Base-by-base conservation (phyloP, 2,329 filamentous ascomycete genomes). In the Epichloe hybrida region DNA sequence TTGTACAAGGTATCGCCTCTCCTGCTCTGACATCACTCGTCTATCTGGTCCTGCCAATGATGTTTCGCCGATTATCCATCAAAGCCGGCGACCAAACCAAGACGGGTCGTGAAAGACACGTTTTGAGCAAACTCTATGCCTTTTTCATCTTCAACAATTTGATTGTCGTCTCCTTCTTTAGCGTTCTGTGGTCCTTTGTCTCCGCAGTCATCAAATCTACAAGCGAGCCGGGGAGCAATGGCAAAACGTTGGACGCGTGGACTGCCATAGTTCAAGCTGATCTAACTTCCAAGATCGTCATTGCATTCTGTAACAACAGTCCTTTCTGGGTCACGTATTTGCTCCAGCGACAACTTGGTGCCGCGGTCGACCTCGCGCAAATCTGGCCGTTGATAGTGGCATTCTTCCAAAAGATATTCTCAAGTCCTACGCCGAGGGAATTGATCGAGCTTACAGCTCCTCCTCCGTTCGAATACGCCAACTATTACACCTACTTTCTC, bases 131-230 rank as follows among this genome's bases (percentile, higher is more conserved):
- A 66, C 76, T 98, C 2, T 98, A 94, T 68, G 79, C 86, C 17
- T 98, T 98, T 71, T 98, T 98, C 67, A 80, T 96, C 49, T 89
- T 98, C 74, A 98, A 98, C 77, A 97, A 97, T 63, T 69, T 98
- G 50, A 73, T 98, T 57, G 83, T 97, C 52, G 97, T 97, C 67
- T 96, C 90, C 11, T 73, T 95, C 13, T 97, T 97, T 66, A 88
- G 86, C 43, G 82, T 87, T 1, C 69, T 89, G 15, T 96, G 88
- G 81, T 72, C 73, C 1, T 89, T 90, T 59, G 72, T 89, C 7
- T 70, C 81, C 1, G 72, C 72, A 4, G 80, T 95, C 38, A 70
- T 90, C 44, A 63, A 77, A 3, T 69, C 75, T 43, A 79, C 79
- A 0, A 65, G 74, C 11, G 39, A 52, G 39, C 46, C 50, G n/a